These are phyloP conservation scores for Nakazawaea ernobii DNA, from an alignment of 805 yeast genomes.

Conservation along the genomic window DNA sequence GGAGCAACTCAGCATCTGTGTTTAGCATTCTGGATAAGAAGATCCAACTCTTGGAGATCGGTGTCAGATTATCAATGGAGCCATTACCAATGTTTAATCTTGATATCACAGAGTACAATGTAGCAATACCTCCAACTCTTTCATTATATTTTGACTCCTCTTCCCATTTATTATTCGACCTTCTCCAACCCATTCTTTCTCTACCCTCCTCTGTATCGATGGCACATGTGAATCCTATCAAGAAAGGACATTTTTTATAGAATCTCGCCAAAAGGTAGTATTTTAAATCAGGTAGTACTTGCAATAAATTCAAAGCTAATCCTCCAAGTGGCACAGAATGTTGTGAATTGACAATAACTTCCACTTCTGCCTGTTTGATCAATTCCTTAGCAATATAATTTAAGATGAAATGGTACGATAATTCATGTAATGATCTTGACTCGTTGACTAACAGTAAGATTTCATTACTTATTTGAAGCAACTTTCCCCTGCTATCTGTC, in stretches of 20 bases:
- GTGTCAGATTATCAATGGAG: slow-evolving; percentile 34
- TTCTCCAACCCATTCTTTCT: slow-evolving; percentile 80
- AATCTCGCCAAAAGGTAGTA: slow-evolving; percentile 69
- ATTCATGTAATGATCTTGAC: slow-evolving; percentile 35
- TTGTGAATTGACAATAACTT: slow-evolving; percentile 72
- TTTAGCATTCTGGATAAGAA: slow-evolving; percentile 71
- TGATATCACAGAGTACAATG: slow-evolving; percentile 74
- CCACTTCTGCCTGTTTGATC: slow-evolving; percentile 89
- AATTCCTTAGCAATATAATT: slow-evolving; percentile 83
- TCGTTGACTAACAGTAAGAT: slow-evolving; percentile 43
- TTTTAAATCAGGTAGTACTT: slow-evolving; percentile 41
- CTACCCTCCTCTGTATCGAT: slow-evolving; percentile 83
- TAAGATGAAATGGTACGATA: slow-evolving; percentile 66
- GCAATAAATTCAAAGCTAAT: slow-evolving; percentile 50
- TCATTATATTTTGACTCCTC: slow-evolving; percentile 72
- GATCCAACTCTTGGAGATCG: slow-evolving; percentile 58
- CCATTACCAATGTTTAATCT: slow-evolving; percentile 32
- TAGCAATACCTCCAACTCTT: slow-evolving; percentile 78
- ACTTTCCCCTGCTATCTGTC: slow-evolving; percentile 63
- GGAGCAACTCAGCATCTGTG: slow-evolving; percentile 39
- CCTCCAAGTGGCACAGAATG: slow-evolving; percentile 77
- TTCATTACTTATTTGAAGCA: slow-evolving; percentile 44
- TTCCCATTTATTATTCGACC: slow-evolving; percentile 42
- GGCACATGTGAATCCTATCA: slow-evolving; percentile 74
- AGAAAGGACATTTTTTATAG: slow-evolving; percentile 84